Percentiles rank a stretch among this genome's conserved stretches.
These are phyloP conservation scores for Arctium minus DNA, from an alignment of 129 eudicot species.

Conservation along the genomic window DNA sequence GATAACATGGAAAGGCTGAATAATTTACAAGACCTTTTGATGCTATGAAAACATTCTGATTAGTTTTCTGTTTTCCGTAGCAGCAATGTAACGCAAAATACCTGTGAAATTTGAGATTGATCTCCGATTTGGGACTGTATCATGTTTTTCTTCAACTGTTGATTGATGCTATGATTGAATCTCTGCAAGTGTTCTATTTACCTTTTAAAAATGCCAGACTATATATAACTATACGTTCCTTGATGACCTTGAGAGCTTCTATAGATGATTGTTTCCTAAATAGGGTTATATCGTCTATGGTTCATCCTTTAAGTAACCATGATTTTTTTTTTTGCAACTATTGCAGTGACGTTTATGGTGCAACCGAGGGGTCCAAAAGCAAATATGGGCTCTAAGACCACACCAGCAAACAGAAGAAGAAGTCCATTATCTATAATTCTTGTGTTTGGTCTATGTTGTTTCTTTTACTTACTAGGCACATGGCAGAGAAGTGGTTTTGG, in stretches of 20 bases:
- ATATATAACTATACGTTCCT: no score
- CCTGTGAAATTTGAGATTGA: no score
- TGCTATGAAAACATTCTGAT: not conserved
- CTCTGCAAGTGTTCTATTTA: no score
- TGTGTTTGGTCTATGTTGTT: constrained; percentile 36
- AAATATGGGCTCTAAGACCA: not conserved
- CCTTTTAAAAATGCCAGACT: no score
- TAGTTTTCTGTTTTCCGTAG: not conserved
- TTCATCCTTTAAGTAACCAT: not conserved
- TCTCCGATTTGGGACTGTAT: no score
- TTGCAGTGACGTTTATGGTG: not conserved
- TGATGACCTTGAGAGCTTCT: no score
- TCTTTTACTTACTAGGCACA: constrained; percentile 63
- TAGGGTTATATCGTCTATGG: not conserved
- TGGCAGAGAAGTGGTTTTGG: constrained; percentile 81
- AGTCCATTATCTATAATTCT: not conserved
- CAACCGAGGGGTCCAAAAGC: not conserved
- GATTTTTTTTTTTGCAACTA: not conserved
- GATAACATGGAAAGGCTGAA: not conserved
- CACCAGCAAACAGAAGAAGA: constrained; percentile 3
- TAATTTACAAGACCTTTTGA: not conserved
- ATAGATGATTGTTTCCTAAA: no score
- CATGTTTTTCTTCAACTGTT: no score
- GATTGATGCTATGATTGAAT: no score
- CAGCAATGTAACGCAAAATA: no score